Base-by-base conservation (phyloP, 2,329 filamentous ascomycete genomes). In the Beauveria sp. region DNA sequence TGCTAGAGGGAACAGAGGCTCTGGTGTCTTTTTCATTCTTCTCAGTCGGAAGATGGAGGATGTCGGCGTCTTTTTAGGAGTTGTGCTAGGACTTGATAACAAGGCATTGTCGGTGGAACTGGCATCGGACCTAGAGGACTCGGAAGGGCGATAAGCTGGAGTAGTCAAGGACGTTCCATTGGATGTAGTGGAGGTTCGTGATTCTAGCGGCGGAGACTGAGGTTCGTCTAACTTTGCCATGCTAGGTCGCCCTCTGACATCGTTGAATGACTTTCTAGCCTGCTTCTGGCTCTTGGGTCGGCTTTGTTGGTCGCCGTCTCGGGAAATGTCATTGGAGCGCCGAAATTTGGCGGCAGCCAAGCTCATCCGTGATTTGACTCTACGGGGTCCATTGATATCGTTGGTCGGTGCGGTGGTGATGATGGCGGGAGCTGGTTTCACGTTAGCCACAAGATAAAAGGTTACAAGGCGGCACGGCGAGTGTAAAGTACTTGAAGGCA, bases 321-420 rank as follows among this genome's bases (percentile, higher is more conserved):
- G 69, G 12, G 75, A 71, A 9, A 79, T 65, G 58, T 85, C 81
- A 58, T 76, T 78, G 2, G 82, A 83, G 52, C 78, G 79, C 58
- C 82, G 80, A 59, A 83, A 76, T 42, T 79, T 80, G 58, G 78
- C 74, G 58, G 78, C 74, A 26, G 81, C 77, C 22, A 86, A 74
- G 67, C 78, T 81, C 64, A 85, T 77, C 46, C 83, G 79, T 38
- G 83, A 81, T 46, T 79, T 73, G 66, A 82, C 85, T 71, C 83
- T 86, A 54, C 78, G 81, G 63, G 79, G 72, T 56, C 72, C 67
- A 42, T 79, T 78, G 22, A 85, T 71, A 57, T 89, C 83, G 66
- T 86, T 83, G 9, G 92, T 95, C 10, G 95, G 93, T 18, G 93
- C 90, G 12, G 93, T 98, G 55, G 90, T 96, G 73, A 98, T 95